Percentiles rank a stretch among this genome's conserved stretches.
Conservation (phyloP, 2,329 filamentous ascomycete genomes). For the Stemphylium lycopersici region DNA sequence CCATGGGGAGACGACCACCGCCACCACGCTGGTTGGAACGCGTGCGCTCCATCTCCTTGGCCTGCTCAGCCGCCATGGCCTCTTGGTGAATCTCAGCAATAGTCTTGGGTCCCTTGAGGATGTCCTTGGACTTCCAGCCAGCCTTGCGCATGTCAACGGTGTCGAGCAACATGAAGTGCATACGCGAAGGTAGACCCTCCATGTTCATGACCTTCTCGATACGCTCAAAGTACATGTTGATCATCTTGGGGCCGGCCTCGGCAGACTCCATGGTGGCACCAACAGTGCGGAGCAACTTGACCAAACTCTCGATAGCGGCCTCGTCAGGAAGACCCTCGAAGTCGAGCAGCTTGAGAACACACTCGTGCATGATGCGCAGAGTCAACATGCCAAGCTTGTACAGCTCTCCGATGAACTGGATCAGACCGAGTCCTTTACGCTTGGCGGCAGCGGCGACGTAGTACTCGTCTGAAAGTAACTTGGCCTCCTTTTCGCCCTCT, state of each 20-base stretch:
- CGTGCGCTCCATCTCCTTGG: slow-evolving; percentile 70
- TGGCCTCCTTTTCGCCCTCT: slow-evolving; percentile 81
- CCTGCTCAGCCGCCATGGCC: slow-evolving; percentile 79
- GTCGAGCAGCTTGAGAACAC: slow-evolving; percentile 95
- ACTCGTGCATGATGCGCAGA: slow-evolving; percentile 99
- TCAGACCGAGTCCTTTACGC: slow-evolving; percentile 93
- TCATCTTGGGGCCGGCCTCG: slow-evolving; percentile 80
- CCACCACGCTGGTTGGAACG: slow-evolving; percentile 71
- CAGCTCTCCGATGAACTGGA: slow-evolving; percentile 98
- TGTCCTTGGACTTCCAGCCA: slow-evolving; percentile 85
- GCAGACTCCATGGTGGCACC: slow-evolving; percentile 83
- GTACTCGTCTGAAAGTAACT: slow-evolving; percentile 93
- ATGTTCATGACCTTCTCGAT: slow-evolving; percentile 83
- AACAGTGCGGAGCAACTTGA: slow-evolving; percentile 89
- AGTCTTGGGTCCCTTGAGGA: slow-evolving; percentile 95
- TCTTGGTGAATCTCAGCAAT: slow-evolving; percentile 89
- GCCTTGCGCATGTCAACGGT: slow-evolving; percentile 80
- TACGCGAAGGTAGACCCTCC: slow-evolving; percentile 77
- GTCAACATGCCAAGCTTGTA: slow-evolving; percentile 99
- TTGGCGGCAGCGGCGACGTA: slow-evolving; percentile 93
- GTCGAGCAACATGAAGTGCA: slow-evolving; percentile 97
- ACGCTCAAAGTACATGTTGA: slow-evolving; percentile 91
- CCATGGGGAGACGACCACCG: slow-evolving; percentile 70
- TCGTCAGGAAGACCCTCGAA: slow-evolving; percentile 93
- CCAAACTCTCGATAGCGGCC: slow-evolving; percentile 93